Conservation (phyloP, 805 yeast species). For the Starmerella ratchasimensis region DNA sequence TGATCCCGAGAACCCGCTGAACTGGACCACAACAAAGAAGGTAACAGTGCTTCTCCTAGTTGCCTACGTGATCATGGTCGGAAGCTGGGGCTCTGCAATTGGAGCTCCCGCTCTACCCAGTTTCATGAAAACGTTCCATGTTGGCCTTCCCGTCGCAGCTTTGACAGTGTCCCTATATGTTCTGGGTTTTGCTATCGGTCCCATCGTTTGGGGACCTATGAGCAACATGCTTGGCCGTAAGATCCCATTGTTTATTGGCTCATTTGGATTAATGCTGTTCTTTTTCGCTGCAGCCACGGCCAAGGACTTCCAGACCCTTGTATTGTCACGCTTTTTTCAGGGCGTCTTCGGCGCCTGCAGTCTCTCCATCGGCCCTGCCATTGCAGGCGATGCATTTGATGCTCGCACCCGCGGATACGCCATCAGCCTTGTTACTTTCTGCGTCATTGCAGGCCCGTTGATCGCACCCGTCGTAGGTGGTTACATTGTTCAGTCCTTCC, state of each 20-base stretch:
- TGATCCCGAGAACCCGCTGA: constrained; percentile 71
- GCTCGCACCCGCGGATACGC: constrained; percentile 61
- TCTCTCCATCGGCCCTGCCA: constrained; percentile 73
- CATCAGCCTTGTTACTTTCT: constrained; percentile 52
- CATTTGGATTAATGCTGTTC: constrained; percentile 45
- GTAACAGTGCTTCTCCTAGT: constrained; percentile 32
- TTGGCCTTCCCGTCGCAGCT: constrained; percentile 56
- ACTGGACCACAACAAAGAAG: constrained; percentile 48
- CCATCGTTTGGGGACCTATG: constrained; percentile 77
- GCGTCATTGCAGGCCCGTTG: constrained; percentile 60
- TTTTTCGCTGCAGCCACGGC: constrained; percentile 67
- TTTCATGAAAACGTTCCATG: constrained; percentile 39
- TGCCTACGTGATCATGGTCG: constrained; percentile 38
- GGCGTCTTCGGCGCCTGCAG: constrained; percentile 80
- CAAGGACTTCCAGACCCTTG: constrained; percentile 58
- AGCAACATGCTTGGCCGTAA: constrained; percentile 70
- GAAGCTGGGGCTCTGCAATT: constrained; percentile 74
- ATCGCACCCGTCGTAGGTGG: constrained; percentile 70
- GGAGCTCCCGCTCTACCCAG: constrained; percentile 48
- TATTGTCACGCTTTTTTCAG: constrained; percentile 61
- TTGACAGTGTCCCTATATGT: constrained; percentile 71
- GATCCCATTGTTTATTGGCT: constrained; percentile 42
- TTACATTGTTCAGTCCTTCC: constrained; percentile 42
- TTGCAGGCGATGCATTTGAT: constrained; percentile 68
- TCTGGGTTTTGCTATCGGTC: constrained; percentile 89